Evolutionary conservation across 2,329 filamentous ascomycete genomes (phyloP), one percentile per base, ranked within the genome.

Genomic region (Colletotrichum sp.): DNA sequence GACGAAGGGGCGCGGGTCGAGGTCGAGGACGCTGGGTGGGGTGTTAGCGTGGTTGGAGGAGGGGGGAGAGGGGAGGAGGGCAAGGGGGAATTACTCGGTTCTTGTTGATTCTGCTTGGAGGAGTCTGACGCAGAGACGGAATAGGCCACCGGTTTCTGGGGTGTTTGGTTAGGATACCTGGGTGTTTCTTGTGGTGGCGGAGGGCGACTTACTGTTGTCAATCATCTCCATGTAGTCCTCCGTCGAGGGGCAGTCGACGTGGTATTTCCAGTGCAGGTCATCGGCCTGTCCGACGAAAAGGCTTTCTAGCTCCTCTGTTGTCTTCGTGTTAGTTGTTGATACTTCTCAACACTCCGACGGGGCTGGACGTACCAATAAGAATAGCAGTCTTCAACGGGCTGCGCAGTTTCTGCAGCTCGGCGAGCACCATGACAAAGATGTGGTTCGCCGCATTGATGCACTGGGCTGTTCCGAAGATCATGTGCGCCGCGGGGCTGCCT

Each of bases 381-480:
- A 52, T 52, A 22, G 44, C 44, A 0, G 44, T 52, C n/a, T 52
- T 52, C 12, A 52, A 22, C 10, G 44, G 44, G 4, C 44, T 52
- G 44, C 44, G 44, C 10, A 52, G n/a, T 0, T 52, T 52, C 44
- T 52, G 44, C 10, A 52, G 44, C 44, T 52, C 94, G 79, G 93
- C 91, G 62, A 97, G 88, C 0, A 95, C 95, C 79, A 89, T 88
- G 83, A 97, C 96, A 87, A 96, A 97, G 75, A 96, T 91, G 85
- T 97, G 98, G 85, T 98, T 98, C 77, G 95, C 95, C 59, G 93
- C 94, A 85, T 98, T 98, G 85, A 98, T 97, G 52, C 95, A 96
- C 84, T 98, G 95, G 5, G 95, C 92, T 3, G 93, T 92, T 75
- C 95, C 95, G 81, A 96, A 98, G 80, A 98, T 95, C 82, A 88